A percentile compares a stretch with the other conserved stretches of the same genome.
These are phyloP conservation scores for Kluyveromyces sp. DNA, from an alignment of 1,139 yeast species.

Conservation along the genomic window DNA sequence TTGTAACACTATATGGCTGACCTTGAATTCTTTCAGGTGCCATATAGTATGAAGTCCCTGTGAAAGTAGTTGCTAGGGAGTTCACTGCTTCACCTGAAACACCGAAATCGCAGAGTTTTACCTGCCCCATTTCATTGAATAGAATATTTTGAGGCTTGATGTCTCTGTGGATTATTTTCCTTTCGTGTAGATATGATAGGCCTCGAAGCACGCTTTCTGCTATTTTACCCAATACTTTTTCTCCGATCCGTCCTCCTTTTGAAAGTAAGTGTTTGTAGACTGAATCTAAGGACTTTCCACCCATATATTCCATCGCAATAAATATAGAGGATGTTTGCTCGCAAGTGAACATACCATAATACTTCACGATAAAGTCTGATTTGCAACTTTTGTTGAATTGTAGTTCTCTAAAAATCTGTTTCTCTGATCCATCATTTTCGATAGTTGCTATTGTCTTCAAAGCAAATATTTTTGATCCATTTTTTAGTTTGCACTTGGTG, in stretches of 20 bases:
- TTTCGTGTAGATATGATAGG: conserved; percentile 76
- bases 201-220: conserved; percentile 83
- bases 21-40: conserved; percentile 97
- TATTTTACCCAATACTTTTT: conserved; percentile 81
- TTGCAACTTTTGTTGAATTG: conserved; percentile 79
- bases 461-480: conserved; percentile 65
- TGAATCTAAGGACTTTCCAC: conserved; percentile 84
- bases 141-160: conserved; percentile 90
- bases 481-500: conserved; percentile 55
- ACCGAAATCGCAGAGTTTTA: conserved; percentile 95
- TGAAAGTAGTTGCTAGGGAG: conserved; percentile 89
- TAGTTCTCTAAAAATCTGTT: conserved; percentile 80
- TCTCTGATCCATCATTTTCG: conserved; percentile 72
- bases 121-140: conserved; percentile 66
- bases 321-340: conserved; percentile 69
- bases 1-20: conserved; percentile 86
- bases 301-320: conserved; percentile 97
- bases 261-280: conserved; percentile 60
- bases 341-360: conserved; percentile 84
- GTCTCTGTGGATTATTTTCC: conserved; percentile 84
- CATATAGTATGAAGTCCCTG: conserved; percentile 96
- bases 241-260: conserved; percentile 82
- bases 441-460: conserved; percentile 62
- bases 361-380: conserved; percentile 79
- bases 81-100: conserved; percentile 95